Evolutionary conservation across 2,329 filamentous ascomycete genomes (phyloP).

Genomic region (Curvularia lunata): DNA sequence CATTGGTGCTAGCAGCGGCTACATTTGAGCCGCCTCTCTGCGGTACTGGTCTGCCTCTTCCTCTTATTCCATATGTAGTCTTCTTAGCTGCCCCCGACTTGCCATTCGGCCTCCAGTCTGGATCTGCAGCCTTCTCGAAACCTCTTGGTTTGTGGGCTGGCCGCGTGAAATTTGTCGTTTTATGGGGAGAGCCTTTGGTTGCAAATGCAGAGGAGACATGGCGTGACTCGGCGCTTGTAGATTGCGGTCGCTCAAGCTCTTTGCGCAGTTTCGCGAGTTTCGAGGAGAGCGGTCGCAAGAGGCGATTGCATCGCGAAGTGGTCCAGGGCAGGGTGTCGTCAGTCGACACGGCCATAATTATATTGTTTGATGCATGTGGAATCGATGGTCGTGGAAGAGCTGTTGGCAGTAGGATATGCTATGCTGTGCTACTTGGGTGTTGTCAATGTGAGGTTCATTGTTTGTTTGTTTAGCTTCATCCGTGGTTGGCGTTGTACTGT

Average conservation of each 20-base stretch:
- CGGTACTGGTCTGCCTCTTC: constrained; percentile 22
- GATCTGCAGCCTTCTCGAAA: constrained; percentile 44
- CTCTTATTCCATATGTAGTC: constrained; percentile 45
- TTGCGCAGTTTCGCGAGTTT: constrained; percentile 50
- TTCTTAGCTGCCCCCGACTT: constrained; percentile 35
- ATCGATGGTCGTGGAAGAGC: neutral
- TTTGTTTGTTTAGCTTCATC: constrained; percentile 31
- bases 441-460: constrained; percentile 6
- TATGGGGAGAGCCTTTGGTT: constrained; percentile 34
- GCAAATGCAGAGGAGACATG: constrained; percentile 31
- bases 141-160: constrained; percentile 38
- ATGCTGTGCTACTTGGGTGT: constrained; percentile 17
- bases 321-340: constrained; percentile 50
- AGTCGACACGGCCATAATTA: constrained; percentile 37
- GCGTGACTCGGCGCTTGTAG: constrained; percentile 27
- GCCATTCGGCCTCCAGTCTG: constrained; percentile 45
- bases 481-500: constrained; percentile 28
- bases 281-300: constrained; percentile 52
- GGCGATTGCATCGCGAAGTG: constrained; percentile 52
- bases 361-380: constrained; percentile 25
- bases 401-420: constrained; percentile 1
- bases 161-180: constrained; percentile 37
- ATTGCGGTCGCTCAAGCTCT: constrained; percentile 35
- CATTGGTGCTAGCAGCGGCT: constrained; percentile 5
- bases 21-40: constrained; percentile 3